Conservation (phyloP, 176 grass and related monocot genomes). For the Zoysia pacifica region DNA sequence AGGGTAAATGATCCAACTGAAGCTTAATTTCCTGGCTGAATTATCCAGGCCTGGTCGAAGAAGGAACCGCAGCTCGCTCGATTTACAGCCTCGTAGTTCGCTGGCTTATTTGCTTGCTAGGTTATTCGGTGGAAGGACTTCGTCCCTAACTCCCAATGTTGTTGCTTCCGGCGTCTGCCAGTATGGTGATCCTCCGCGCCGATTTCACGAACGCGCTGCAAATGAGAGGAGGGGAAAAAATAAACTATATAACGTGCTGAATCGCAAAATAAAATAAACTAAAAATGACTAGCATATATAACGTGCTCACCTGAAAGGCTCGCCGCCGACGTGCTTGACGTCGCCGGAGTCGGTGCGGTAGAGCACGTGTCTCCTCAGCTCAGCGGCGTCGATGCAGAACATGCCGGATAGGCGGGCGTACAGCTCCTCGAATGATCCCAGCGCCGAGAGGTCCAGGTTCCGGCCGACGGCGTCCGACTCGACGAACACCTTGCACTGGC, state of each 20-base stretch:
- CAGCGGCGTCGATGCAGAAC: constrained; percentile 55
- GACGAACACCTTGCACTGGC: constrained; percentile 85
- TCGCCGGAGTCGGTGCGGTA: constrained; percentile 62
- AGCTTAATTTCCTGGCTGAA: constrained; percentile 28
- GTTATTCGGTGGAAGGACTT: constrained; percentile 30
- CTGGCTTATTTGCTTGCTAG: constrained; percentile 40
- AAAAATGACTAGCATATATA: background rate
- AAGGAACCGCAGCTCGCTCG: constrained; percentile 39
- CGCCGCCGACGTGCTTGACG: constrained; percentile 67
- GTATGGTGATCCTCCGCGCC: constrained; percentile 76
- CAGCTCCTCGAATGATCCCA: constrained; percentile 75
- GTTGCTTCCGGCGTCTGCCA: constrained; percentile 61
- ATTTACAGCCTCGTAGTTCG: constrained; percentile 4
- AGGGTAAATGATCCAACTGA: background rate
- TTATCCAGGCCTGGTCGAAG: constrained; percentile 10
- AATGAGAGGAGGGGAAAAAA: background rate
- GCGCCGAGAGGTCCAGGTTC: constrained; percentile 66
- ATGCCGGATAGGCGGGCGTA: constrained; percentile 62
- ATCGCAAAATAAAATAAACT: too few species aligned
- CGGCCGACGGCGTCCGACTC: constrained; percentile 83
- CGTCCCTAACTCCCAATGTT: constrained; percentile 43
- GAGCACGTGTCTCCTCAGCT: constrained; percentile 60
- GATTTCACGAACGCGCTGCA: constrained; percentile 83
- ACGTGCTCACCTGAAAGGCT: constrained; percentile 70
- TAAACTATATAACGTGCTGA: too few species aligned